Conservation (phyloP, 176 grass and related monocot genomes). For the Leersia perrieri region DNA sequence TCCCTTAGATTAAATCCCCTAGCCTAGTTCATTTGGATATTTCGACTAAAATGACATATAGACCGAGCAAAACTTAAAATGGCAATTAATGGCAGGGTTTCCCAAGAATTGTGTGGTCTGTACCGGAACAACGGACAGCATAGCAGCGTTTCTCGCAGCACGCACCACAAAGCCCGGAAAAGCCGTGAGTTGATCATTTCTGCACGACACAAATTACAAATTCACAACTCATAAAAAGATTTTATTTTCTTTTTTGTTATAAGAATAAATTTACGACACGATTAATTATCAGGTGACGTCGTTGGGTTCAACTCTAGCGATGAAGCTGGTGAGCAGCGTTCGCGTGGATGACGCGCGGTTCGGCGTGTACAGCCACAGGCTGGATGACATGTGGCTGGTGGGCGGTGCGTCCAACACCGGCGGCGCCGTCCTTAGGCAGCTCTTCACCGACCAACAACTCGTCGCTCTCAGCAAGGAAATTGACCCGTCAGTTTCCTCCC, state of each 20-base stretch:
- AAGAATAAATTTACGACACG: background rate
- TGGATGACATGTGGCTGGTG: constrained; percentile 77
- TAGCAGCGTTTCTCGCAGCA: constrained; percentile 75
- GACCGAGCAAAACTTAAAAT: background rate
- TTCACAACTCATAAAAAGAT: background rate
- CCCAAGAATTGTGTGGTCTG: constrained; percentile 53
- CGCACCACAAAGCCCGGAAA: constrained; percentile 48
- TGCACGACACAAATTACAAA: background rate
- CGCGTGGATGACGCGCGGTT: constrained; percentile 68
- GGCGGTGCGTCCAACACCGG: constrained; percentile 79
- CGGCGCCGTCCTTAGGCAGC: constrained; percentile 57
- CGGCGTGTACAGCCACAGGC: constrained; percentile 79
- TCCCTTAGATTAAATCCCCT: background rate
- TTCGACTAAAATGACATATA: background rate
- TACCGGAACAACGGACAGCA: constrained; percentile 79
- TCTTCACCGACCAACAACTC: constrained; percentile 62
- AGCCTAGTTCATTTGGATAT: background rate
- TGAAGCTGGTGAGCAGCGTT: constrained; percentile 68
- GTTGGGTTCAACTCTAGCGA: constrained; percentile 75
- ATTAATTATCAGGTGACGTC: constrained; percentile 53
- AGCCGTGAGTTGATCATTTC: constrained; percentile 45
- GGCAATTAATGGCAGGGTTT: constrained; percentile 43
- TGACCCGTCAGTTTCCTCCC: constrained; percentile 41
- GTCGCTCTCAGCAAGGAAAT: constrained; percentile 47
- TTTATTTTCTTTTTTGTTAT: too few species aligned